These are phyloP conservation scores for Podospora pseudopauciseta DNA, from an alignment of 495 filamentous ascomycete genomes.

Conservation along the genomic window DNA sequence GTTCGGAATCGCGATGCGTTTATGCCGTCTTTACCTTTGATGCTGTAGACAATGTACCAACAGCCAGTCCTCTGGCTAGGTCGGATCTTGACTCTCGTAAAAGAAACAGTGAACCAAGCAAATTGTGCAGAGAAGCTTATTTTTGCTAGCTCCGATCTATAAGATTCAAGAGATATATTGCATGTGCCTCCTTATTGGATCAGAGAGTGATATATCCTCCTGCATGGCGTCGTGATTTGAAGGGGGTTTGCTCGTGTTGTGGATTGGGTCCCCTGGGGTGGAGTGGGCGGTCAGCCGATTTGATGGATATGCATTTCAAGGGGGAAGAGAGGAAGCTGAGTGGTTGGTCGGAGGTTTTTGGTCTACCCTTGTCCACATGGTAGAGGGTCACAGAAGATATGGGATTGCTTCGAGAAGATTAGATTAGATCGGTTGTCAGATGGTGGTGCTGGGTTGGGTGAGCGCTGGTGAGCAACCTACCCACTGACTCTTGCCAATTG, in stretches of 20 bases:
- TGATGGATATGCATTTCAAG: background rate
- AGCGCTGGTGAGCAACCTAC: background rate
- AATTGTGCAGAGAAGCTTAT: background rate
- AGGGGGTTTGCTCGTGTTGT: background rate
- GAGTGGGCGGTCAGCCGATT: background rate
- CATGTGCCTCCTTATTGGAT: background rate
- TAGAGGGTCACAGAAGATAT: background rate
- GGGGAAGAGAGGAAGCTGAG: background rate
- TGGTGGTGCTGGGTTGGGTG: background rate
- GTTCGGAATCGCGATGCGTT: background rate
- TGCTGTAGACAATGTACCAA: background rate
- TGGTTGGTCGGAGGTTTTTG: background rate
- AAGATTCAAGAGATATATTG: background rate
- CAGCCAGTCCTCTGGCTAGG: background rate
- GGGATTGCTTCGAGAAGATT: background rate
- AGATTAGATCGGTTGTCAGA: background rate
- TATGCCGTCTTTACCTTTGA: background rate
- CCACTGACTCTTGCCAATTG: background rate
- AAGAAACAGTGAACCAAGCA: background rate
- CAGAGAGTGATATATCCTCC: background rate
- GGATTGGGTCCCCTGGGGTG: background rate
- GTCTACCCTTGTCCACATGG: too few species aligned
- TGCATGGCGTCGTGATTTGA: background rate
- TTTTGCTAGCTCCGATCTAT: background rate
- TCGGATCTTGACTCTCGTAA: background rate